Evolutionary conservation across 2,329 filamentous ascomycete species (phyloP).

Genomic region (Microascus cirrosus): DNA sequence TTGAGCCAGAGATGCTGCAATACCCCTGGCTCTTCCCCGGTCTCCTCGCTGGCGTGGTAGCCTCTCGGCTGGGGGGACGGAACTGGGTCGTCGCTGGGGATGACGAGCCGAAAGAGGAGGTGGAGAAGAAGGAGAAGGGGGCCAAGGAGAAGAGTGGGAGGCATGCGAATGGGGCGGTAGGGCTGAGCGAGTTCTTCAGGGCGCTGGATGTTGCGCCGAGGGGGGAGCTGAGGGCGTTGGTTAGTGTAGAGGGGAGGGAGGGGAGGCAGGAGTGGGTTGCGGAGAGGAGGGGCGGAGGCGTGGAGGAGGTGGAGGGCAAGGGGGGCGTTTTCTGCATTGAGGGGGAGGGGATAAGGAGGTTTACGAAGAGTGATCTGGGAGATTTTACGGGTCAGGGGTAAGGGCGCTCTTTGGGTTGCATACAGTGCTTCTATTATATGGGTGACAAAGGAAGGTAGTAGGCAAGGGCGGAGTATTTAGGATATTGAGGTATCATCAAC

Average conservation of each 20-base stretch:
- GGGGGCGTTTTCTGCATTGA: constrained; percentile 11
- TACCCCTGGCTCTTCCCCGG: constrained; percentile 87
- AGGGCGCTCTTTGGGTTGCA: too few relatives aligned
- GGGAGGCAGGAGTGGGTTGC: background rate
- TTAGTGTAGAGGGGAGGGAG: constrained; percentile 7
- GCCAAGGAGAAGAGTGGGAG: background rate
- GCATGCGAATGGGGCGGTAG: background rate
- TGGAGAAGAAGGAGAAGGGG: background rate
- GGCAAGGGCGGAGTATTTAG: too few relatives aligned
- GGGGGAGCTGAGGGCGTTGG: constrained; percentile 16
- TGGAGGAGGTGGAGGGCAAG: constrained; percentile 9
- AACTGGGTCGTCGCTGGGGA: constrained; percentile 12
- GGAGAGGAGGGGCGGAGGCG: constrained; percentile 8
- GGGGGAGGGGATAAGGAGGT: constrained; percentile 10
- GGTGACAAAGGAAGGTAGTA: background rate
- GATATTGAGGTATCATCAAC: background rate
- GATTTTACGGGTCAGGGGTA: constrained; percentile 2
- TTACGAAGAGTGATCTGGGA: constrained; percentile 9
- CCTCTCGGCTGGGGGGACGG: constrained; percentile 58
- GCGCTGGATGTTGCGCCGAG: constrained; percentile 14
- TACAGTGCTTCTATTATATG: too few relatives aligned
- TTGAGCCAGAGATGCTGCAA: constrained; percentile 84
- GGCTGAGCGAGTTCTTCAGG: constrained; percentile 6
- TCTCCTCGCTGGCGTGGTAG: constrained; percentile 65
- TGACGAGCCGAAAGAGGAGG: background rate